These are phyloP conservation scores for Leccinum subrobustum DNA, from an alignment of 1,284 basidiomycete species.

Conservation along the genomic window DNA sequence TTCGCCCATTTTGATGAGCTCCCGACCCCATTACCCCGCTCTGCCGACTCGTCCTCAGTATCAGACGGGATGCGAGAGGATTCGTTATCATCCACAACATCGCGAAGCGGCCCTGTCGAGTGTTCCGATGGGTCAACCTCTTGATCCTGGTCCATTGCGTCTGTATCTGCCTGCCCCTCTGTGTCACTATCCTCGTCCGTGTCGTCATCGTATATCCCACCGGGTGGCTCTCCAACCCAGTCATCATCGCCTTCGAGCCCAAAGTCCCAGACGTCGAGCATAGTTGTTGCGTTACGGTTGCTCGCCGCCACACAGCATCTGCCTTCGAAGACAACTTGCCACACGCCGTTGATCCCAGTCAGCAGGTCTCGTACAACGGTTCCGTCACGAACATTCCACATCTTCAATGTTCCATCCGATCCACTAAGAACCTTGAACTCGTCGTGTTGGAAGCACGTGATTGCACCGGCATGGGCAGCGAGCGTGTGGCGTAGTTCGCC, in stretches of 20 bases:
- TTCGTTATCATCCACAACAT: constrained; percentile 32
- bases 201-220: constrained; percentile 54
- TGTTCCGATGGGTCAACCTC: constrained; percentile 51
- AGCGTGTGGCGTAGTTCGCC: constrained; percentile 80
- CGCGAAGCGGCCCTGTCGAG: constrained; percentile 39
- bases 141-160: constrained; percentile 71
- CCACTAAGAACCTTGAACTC: constrained; percentile 94
- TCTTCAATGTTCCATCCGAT: constrained; percentile 92
- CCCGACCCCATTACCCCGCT: constrained; percentile 32
- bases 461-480: constrained; percentile 88
- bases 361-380: constrained; percentile 82
- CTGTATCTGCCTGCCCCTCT: constrained; percentile 50
- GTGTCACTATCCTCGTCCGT: constrained; percentile 53
- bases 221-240: constrained; percentile 53
- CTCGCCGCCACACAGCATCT: constrained; percentile 91
- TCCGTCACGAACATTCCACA: constrained; percentile 92
- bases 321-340: constrained; percentile 94
- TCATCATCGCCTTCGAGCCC: constrained; percentile 62
- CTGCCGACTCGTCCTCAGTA: constrained; percentile 34
- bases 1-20: constrained; percentile 41
- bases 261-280: constrained; percentile 87
- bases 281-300: constrained; percentile 75
- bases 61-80: constrained; percentile 23
- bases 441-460: constrained; percentile 97
- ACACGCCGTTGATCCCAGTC: constrained; percentile 87